Base-by-base conservation (phyloP, 208 protist species). In the Leishmania lainsoni region DNA sequence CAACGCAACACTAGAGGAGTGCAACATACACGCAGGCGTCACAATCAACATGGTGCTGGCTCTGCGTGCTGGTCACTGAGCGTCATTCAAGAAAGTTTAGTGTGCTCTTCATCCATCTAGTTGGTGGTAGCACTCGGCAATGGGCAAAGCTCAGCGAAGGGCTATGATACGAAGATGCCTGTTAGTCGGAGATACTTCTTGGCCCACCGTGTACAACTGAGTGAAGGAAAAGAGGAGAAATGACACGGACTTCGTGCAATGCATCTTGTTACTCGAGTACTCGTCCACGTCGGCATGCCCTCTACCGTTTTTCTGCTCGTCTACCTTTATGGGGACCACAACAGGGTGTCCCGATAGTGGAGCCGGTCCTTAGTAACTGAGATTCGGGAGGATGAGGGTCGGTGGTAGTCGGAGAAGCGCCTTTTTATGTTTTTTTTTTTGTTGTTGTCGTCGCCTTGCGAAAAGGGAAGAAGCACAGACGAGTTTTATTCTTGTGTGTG, bases 21-120 rank as follows among this genome's bases (percentile, higher is more conserved):
- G 84, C 74, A 81, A 87, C n/a, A 93, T 98, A 39, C 76, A 89
- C 39, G 87, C 93, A 0, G 94, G 91, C 73, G 85, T 85, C 5
- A 92, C 89, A 5, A 84, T 98, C 49, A 90, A 92, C 78, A 92
- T 97, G 89, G 92, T 97, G 39, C 80, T 97, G 12, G 84, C 92
- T 58, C 85, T 98, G 5, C 87, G 93, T 71, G 95, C 94, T 2
- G 85, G 86, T 5, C 73, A 58, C 56, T 78, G 69, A 81, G 8
- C 58, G 2, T 66, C 26, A 68, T 51, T 39, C 12, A 68, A 12
- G 29, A 68, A 68, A 39, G 9, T 45, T 45, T 12, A 9, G 26
- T 16, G 32, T 49, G 68, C 32, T n/a, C 39, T 48, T 45, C 20
- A 14, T 51, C 5, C 29, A 5, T 10, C 4, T 68, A 14, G 5